Evolutionary conservation across 2,329 filamentous ascomycete species (phyloP), one percentile per base, ranked within the genome.

Genomic region (Trichoderma semiorbis): DNA sequence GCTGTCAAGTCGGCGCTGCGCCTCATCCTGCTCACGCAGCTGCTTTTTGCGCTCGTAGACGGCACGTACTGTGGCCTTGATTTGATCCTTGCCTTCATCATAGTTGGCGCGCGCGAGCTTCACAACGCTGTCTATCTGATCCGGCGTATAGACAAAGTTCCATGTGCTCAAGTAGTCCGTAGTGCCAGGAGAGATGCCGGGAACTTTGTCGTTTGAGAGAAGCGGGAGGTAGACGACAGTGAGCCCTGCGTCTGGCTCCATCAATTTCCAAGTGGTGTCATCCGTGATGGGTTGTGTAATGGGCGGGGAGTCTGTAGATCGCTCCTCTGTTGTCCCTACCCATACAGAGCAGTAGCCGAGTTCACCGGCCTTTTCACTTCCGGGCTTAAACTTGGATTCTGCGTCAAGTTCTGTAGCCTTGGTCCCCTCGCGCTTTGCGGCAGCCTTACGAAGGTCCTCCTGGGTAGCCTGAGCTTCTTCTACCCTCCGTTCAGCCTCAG

Each of bases 71-170:
- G 94, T 94, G 26, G 90, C 86, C 74, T 89, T 90, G 24, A 96
- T 93, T 81, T 93, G 90, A 71, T 93, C 92, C 64, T 89, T 88
- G 1, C 95, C 94, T 79, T 97, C 93, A 7, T 89, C 86, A 76
- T 94, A 99, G 81, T 99, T 99, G 12, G 93, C 93, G 70, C 90
- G 87, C 1, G 96, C 95, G 32, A 99, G 86, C 6, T 88, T 86
- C 2, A 97, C 92, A 0, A 97, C 94, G 30, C 89, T 88, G 76
- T 98, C 95, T 67, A 99, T 90, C 80, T 99, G 92, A 71, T 96
- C 91, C 0, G 94, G 91, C 2, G 93, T 97, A 80, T 98, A 99
- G 34, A 98, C 91, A 79, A 98, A 98, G 79, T 99, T 99, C 96
- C 96, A 99, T 0, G 96, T 99, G 75, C 90, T 93, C 84, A 98